Evolutionary conservation across 75 land plant genomes (phyloP), one percentile per base, ranked within the genome.

Genomic region (Pinus tabuliformis): DNA sequence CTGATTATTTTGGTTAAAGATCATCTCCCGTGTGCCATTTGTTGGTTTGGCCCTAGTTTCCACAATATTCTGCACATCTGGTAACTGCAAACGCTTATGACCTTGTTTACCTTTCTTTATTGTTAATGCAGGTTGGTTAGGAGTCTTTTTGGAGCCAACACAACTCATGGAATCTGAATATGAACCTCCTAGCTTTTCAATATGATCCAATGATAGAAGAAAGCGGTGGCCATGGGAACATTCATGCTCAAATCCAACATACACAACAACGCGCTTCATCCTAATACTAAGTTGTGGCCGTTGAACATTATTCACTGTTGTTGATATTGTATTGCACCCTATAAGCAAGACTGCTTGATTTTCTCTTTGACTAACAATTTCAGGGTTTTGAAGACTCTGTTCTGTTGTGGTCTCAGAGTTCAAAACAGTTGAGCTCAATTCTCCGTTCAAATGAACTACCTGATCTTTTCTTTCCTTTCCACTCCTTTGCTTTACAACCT

Each of bases 201-300:
- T 80, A 59, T 92, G 94, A 15, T 86, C 88, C 7, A 81, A 71
- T 58, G 95, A 84, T 37, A 97, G 78, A 59, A 97, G 73, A 78
- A 95, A 97, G 17, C 99, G 89, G 77, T 97, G 99, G 0, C 99
- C 99, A 83, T 77, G 85, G 12, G 99, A 89, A 76, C 99, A 97
- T 78, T 97, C 99, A 79, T 95, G 89, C 81, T 97, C 99, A 89
- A 92, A 95, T 36, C 99, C 99, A 73, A 97, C 76, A 84, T 95
- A 89, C 5, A 87, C 78, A 57, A 64, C 56, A 4, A 79, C 75
- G 39, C 83, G 87, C 65, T 88, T 81, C 60, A 73, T 60, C 49
- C 71, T 73, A 70, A 80, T 54, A 77, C 73, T 75, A 13, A 15
- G 24, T 66, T 81, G 75, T 1, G 58, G 39, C 4, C 78, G 80